phyloP scores from a whole-genome alignment of 192 early-diverging fungal genomes.

The Entophlyctis helioformis region DNA sequence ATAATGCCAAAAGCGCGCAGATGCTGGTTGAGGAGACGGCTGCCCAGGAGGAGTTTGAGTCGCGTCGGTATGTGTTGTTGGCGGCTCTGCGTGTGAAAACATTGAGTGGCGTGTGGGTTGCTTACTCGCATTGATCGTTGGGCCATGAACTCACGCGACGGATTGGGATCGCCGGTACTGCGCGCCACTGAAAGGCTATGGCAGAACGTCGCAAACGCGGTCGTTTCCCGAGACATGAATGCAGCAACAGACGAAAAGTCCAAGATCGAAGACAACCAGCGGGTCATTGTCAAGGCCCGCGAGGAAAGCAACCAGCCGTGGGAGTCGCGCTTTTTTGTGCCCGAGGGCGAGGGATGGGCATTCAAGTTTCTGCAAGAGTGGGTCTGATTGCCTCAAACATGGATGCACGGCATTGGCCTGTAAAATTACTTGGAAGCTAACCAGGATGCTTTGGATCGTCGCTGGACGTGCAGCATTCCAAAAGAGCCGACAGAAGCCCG shows the following conservation, averaged over 20 bases:
- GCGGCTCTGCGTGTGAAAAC: background rate
- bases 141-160: too few relatives aligned
- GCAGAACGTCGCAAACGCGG: conserved; percentile 42
- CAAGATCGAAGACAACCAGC: conserved; percentile 58
- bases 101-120: too few relatives aligned
- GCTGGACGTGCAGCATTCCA: conserved; percentile 1
- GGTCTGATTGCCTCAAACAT: background rate
- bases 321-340: conserved; percentile 42
- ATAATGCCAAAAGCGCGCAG: conserved; percentile 46
- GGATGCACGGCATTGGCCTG: background rate
- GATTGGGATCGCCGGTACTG: too few relatives aligned
- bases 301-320: conserved; percentile 35
- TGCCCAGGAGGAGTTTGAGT: conserved; percentile 73
- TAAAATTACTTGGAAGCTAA: background rate
- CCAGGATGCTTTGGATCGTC: background rate
- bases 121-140: too few relatives aligned
- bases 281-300: conserved; percentile 37
- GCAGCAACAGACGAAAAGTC: conserved; percentile 57
- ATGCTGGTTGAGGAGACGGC: conserved; percentile 56
- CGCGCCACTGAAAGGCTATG: conserved; percentile 33
- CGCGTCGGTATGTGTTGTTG: conserved; percentile 39
- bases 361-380: conserved; percentile 6
- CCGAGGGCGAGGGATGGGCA: conserved; percentile 15
- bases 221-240: conserved; percentile 36
- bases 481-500: conserved; percentile 2